Evolutionary conservation across 805 yeast genomes (phyloP).

Genomic region (Spathaspora gorwiae): DNA sequence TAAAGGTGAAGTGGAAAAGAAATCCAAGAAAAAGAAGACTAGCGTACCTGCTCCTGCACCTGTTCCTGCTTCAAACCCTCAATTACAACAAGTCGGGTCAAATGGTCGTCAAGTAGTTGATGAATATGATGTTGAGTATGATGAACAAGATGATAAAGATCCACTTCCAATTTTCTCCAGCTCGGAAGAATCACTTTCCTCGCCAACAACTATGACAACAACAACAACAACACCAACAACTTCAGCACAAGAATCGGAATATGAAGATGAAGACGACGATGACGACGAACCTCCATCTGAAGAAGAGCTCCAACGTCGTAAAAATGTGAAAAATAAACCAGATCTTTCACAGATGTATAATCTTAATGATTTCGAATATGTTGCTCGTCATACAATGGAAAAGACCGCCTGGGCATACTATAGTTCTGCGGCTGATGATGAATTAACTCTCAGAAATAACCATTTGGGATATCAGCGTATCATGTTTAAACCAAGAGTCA

Average conservation of each 20-base stretch:
- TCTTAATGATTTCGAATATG: slow-evolving; percentile 78
- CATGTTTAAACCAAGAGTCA: slow-evolving; percentile 78
- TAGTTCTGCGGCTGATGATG: slow-evolving; percentile 90
- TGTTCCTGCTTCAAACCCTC: neutral
- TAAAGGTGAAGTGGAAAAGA: slow-evolving; percentile 29
- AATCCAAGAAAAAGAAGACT: slow-evolving; percentile 9
- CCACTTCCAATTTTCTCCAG: slow-evolving; percentile 16
- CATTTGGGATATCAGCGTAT: slow-evolving; percentile 85
- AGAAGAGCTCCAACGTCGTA: slow-evolving; percentile 22
- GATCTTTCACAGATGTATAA: slow-evolving; percentile 67
- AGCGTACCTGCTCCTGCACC: neutral
- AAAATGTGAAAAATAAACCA: slow-evolving; percentile 49
- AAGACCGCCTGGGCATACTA: slow-evolving; percentile 88
- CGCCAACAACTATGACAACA: slow-evolving; percentile 1
- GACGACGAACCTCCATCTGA: slow-evolving; percentile 33
- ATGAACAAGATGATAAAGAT: slow-evolving; percentile 32
- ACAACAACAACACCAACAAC: slow-evolving; percentile 1
- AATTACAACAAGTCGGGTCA: neutral
- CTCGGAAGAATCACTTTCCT: neutral
- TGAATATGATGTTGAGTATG: slow-evolving; percentile 39
- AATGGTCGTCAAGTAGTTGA: slow-evolving; percentile 18
- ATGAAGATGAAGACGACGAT: slow-evolving; percentile 34
- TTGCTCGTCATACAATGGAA: slow-evolving; percentile 75
- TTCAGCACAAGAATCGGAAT: slow-evolving; percentile 16
- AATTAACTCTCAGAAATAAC: slow-evolving; percentile 83